phyloP scores from a whole-genome alignment of 1,139 yeast species.

The Arxiozyma bovina region DNA sequence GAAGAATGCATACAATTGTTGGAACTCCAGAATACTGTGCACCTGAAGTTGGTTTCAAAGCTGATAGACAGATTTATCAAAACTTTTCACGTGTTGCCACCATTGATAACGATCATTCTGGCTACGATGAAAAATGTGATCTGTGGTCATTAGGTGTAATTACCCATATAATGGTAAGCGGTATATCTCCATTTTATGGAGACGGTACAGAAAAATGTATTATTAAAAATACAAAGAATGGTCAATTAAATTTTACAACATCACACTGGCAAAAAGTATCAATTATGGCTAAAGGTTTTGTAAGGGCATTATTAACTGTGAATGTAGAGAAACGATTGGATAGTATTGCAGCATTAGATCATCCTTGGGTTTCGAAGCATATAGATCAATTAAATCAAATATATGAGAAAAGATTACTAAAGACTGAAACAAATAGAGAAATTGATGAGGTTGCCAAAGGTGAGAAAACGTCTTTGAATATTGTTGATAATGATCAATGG shows the following conservation, averaged over 20 bases:
- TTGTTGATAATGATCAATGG: conserved; percentile 11
- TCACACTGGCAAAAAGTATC: conserved; percentile 39
- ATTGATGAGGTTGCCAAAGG: background rate
- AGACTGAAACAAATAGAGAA: background rate
- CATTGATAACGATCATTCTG: conserved; percentile 22
- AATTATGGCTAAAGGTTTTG: conserved; percentile 38
- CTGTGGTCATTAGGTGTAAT: conserved; percentile 62
- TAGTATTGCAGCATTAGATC: conserved; percentile 34
- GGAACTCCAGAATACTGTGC: conserved; percentile 67
- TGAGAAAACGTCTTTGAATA: background rate
- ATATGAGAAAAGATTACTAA: conserved; percentile 27
- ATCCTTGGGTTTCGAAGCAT: conserved; percentile 42
- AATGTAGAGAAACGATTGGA: conserved; percentile 35
- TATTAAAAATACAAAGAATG: conserved; percentile 35
- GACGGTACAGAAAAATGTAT: conserved; percentile 35
- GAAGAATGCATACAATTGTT: conserved; percentile 46
- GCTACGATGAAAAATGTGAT: conserved; percentile 52
- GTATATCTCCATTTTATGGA: conserved; percentile 54
- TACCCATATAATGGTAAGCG: conserved; percentile 46
- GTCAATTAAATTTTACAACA: conserved; percentile 35
- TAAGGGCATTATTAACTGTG: conserved; percentile 35
- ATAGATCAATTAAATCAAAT: conserved; percentile 23
- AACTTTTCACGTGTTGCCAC: conserved; percentile 26
- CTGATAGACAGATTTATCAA: conserved; percentile 21
- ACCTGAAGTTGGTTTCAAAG: conserved; percentile 49